phyloP scores from a whole-genome alignment of 2,329 filamentous ascomycete species.

The Lasiodiplodia theobromae region DNA sequence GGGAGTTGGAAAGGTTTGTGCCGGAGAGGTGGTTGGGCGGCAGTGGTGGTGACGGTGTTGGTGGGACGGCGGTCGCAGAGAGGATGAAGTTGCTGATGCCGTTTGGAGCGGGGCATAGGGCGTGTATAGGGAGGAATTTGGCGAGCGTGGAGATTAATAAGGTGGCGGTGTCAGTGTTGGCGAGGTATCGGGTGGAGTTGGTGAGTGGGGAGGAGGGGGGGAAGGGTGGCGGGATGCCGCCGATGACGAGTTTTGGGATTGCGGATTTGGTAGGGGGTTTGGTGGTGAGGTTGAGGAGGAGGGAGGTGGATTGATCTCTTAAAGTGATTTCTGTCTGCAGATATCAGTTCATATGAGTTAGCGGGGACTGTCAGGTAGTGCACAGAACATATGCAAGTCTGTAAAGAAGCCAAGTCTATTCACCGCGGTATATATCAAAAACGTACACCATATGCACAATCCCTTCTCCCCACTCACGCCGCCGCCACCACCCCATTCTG shows the following conservation, averaged over 20 bases:
- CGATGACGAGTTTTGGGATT: slow-evolving; percentile 12
- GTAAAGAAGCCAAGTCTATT: too few species aligned
- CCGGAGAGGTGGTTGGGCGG: slow-evolving; percentile 1
- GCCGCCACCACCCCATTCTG: not conserved
- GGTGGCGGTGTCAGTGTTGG: not conserved
- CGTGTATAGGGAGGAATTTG: slow-evolving; percentile 15
- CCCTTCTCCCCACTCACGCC: not conserved
- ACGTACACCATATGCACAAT: not conserved
- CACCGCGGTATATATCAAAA: too few species aligned
- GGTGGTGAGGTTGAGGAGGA: slow-evolving; percentile 13
- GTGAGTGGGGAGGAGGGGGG: not conserved
- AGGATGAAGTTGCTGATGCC: not conserved
- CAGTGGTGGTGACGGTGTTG: not conserved
- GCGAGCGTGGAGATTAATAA: slow-evolving; percentile 14
- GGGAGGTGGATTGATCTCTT: not conserved
- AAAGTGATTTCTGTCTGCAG: too few species aligned
- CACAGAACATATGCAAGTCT: too few species aligned
- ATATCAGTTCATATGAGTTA: too few species aligned
- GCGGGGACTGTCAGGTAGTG: too few species aligned
- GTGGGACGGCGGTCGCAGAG: too few species aligned
- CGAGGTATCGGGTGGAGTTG: slow-evolving; percentile 9
- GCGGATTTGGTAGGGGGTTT: slow-evolving; percentile 7
- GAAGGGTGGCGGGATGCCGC: not conserved
- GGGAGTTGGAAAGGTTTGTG: not conserved
- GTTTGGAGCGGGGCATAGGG: slow-evolving; percentile 17